Evolutionary conservation across 345 rosid species (phyloP).

Genomic region (Firmiana major): DNA sequence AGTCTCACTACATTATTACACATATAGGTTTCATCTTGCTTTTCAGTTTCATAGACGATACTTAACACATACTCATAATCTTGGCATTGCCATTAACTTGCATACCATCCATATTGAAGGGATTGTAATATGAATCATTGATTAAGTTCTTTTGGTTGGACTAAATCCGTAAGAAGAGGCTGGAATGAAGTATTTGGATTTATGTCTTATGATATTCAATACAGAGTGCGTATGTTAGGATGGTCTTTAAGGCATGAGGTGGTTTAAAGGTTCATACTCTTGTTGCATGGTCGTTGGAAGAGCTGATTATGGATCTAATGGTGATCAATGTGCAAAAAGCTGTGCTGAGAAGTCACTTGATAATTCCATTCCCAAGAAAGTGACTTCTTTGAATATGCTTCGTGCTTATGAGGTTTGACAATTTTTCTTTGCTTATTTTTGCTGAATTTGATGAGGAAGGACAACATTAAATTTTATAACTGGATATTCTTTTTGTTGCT

Average conservation of each 20-base stretch:
- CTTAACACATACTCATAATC: background rate
- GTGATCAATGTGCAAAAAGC: slow-evolving; percentile 54
- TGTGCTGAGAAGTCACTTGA: slow-evolving; percentile 50
- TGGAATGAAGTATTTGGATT: background rate
- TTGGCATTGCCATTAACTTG: background rate
- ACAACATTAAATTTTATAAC: background rate
- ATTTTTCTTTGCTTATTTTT: background rate
- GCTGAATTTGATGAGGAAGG: background rate
- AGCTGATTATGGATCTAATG: slow-evolving; percentile 67
- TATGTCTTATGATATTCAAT: background rate
- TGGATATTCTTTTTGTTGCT: background rate
- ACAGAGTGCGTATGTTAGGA: background rate
- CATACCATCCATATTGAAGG: background rate
- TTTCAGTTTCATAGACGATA: background rate
- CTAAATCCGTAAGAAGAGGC: background rate
- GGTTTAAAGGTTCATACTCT: background rate
- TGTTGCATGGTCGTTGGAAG: slow-evolving; percentile 70
- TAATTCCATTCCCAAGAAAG: slow-evolving; percentile 84
- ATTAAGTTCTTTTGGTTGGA: no score
- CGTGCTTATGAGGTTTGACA: slow-evolving; percentile 57
- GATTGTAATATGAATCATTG: background rate
- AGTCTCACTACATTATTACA: no score
- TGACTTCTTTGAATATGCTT: slow-evolving; percentile 82
- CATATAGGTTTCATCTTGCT: no score
- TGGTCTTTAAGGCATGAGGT: background rate